Base-by-base conservation (phyloP, 2,329 filamentous ascomycete species). In the Falciphora oryzae region DNA sequence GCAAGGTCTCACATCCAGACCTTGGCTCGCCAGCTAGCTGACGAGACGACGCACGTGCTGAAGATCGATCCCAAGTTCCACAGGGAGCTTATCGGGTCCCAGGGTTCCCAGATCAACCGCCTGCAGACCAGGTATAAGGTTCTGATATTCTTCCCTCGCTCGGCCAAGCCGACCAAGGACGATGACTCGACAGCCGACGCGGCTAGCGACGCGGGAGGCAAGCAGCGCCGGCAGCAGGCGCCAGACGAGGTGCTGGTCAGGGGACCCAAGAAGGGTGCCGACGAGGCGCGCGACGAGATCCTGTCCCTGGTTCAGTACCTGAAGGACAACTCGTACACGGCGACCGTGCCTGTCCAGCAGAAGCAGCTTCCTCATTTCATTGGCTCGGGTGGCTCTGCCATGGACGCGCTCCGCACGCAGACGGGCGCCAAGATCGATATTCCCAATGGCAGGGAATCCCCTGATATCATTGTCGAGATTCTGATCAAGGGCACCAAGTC, bases 1-100 rank as follows among this genome's bases (percentile, higher is more conserved):
- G 92, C 92, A 68, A 95, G 91, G 76, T 80, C 88, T 56, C 88
- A 97, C 73, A 97, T 99, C 70, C 81, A 88, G 68, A 84, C 87
- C 56, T 80, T 97, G 69, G 89, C 86, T 57, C 92, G 90, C 75
- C 91, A 91, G 74, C 85, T 96, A 71, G 93, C 96, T 63, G 95
- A 99, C 71, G 95, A 99, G 80, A 88, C 90, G 6, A 96, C 89
- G 1, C 89, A 96, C 75, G 81, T 87, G 16, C 82, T 99, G 64
- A 96, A 96, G 82, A 90, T 99, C 70, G 92, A 96, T 65, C 90
- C 94, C 64, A 92, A 97, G 78, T 98, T 90, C 77, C 95, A 99
- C 78, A 87, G 92, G 66, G 93, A 97, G 75, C 83, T 99, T 64
- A 99, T 99, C 71, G 95, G 95, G 61, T 85, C 91, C 27, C 89